Base-by-base conservation (phyloP, 2,329 filamentous ascomycete genomes). In the Graphilbum sp. region DNA sequence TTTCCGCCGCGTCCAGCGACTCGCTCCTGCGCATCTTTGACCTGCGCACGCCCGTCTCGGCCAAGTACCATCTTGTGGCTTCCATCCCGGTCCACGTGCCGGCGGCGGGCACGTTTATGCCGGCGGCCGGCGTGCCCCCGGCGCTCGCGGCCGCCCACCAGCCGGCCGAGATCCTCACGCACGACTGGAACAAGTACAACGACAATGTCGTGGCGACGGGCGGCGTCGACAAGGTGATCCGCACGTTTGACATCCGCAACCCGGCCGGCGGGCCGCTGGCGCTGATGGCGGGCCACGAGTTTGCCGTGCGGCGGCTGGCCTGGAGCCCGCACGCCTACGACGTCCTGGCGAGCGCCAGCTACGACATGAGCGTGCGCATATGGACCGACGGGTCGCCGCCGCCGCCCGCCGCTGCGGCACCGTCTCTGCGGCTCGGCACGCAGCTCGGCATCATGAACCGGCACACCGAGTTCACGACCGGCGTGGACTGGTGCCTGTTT, bases 161-260 rank as follows among this genome's bases (percentile, higher is more conserved):
- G n/a, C 85, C 86, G 0, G 69, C 75, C 10, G 90, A 98, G 63
- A 75, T 84, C 29, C 69, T 98, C 24, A 94, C 87, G 0, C 90
- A 96, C 59, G 90, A 98, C 58, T 98, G 90, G 90, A 98, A 98
- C 63, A 98, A 98, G 59, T 98, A 98, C 60, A 73, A 81, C 30
- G 75, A 86, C 47, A 79, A 76, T 0, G 66, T 95, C 20, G 64
- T 98, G 39, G 90, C 90, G 0, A 85, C 85, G 0, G 90, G 75
- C 1, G 88, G 90, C 39, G 90, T 96, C 4, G 90, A 98, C 56
- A 72, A 82, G 38, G 62, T 79, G 16, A 78, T 98, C 43, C 76
- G 90, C 35, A 90, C 82, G 0, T 96, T 96, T 51, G 90, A 98
- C 56, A 78, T 95, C 34, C 70, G 90, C 32, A 79, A 75, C 49